Evolutionary conservation across 345 rosid species (phyloP).

Genomic region (Hibiscus mutabilis): DNA sequence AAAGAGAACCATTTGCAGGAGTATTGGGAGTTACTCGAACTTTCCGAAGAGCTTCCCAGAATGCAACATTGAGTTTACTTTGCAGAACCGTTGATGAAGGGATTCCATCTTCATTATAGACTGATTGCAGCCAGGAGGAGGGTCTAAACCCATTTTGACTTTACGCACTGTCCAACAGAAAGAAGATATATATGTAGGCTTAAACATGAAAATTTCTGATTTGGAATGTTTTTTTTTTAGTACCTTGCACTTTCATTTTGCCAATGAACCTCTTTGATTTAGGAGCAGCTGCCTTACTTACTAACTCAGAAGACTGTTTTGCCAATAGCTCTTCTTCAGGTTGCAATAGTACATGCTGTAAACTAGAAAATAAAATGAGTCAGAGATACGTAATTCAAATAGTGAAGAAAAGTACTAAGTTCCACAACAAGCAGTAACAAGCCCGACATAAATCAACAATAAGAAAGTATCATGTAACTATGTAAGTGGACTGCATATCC

Average conservation of each 20-base stretch:
- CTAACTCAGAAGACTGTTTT: constrained; percentile 54
- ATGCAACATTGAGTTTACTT: constrained; percentile 44
- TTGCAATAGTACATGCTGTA: constrained; percentile 64
- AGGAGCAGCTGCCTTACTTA: constrained; percentile 50
- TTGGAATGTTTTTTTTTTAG: not conserved
- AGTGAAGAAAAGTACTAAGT: not conserved
- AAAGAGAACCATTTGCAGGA: constrained; percentile 62
- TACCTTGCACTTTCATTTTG: constrained; percentile 92
- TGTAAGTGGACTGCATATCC: not conserved
- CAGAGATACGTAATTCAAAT: constrained; percentile 1
- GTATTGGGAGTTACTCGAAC: constrained; percentile 48
- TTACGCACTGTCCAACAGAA: constrained; percentile 54
- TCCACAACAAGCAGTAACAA: not conserved
- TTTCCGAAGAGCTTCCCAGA: constrained; percentile 56
- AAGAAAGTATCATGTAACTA: not conserved
- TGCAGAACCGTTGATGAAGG: constrained; percentile 46
- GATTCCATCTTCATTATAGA: constrained; percentile 47
- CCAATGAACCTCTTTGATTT: constrained; percentile 70
- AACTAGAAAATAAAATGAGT: constrained; percentile 21
- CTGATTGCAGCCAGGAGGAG: constrained; percentile 73
- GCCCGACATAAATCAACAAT: not conserved
- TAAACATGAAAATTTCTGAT: constrained; percentile 4
- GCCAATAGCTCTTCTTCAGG: constrained; percentile 84
- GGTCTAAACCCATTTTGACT: constrained; percentile 65
- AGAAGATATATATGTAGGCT: constrained; percentile 15